phyloP scores from a whole-genome alignment of 257 asterid genomes.

The Scutellaria baicalensis region DNA sequence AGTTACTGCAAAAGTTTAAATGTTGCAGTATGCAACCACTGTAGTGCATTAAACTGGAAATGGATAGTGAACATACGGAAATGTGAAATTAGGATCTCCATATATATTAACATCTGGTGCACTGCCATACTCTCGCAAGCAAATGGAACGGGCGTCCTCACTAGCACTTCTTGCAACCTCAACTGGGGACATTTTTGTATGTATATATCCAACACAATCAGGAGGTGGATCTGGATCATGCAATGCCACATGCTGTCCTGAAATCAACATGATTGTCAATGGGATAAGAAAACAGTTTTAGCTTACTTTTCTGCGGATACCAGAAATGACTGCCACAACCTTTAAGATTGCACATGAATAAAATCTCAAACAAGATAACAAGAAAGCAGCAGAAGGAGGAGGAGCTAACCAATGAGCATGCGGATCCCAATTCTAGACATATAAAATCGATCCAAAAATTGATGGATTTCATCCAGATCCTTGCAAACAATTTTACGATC shows the following conservation, averaged over 20 bases:
- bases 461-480: conserved; percentile 73
- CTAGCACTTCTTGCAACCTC: conserved; percentile 77
- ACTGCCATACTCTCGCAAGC: conserved; percentile 78
- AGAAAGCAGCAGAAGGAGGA: not conserved
- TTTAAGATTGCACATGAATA: not conserved
- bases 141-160: conserved; percentile 84
- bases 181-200: conserved; percentile 88
- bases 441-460: conserved; percentile 85
- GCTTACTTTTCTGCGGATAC: conserved; percentile 1
- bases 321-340: not conserved
- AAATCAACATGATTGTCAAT: conserved; percentile 15
- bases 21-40: not conserved
- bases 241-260: conserved; percentile 97
- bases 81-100: conserved; percentile 81
- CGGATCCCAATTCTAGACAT: conserved; percentile 95
- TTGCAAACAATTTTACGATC: conserved; percentile 42
- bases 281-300: conserved; percentile 3
- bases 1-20: not conserved
- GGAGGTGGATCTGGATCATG: conserved; percentile 90
- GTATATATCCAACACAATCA: conserved; percentile 78
- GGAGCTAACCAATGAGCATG: conserved; percentile 83
- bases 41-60: not conserved
- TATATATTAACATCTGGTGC: conserved; percentile 81
- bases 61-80: conserved; percentile 52
- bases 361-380: not conserved